A percentile compares a stretch with the other conserved stretches of the same genome.
Evolutionary conservation across 2,329 filamentous ascomycete species (phyloP).

Genomic region (Aspergillus bombycis): DNA sequence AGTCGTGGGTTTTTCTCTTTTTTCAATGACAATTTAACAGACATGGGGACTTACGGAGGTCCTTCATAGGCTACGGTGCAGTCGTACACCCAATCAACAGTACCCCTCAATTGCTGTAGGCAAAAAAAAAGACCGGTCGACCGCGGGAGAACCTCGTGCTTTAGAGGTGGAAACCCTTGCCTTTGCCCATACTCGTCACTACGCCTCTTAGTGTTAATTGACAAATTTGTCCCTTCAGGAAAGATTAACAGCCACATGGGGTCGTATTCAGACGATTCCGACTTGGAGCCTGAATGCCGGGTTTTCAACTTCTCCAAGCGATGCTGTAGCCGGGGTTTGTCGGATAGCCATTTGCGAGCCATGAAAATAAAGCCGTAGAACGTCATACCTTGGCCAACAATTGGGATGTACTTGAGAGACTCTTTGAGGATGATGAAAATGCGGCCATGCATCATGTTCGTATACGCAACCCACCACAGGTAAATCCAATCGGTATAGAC

Average conservation of each 20-base stretch:
- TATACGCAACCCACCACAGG: slow-evolving; percentile 69
- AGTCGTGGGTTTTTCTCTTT: neutral
- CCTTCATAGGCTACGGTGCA: slow-evolving; percentile 97
- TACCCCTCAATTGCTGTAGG: slow-evolving; percentile 60
- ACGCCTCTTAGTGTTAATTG: slow-evolving; percentile 56
- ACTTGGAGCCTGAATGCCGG: slow-evolving; percentile 52
- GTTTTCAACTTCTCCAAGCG: slow-evolving; percentile 61
- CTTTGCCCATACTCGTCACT: slow-evolving; percentile 63
- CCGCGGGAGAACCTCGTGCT: slow-evolving; percentile 62
- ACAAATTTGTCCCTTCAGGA: slow-evolving; percentile 67
- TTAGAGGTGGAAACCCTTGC: slow-evolving; percentile 59
- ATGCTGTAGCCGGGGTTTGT: slow-evolving; percentile 62
- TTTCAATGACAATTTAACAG: neutral
- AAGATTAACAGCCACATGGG: slow-evolving; percentile 71
- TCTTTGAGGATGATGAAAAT: slow-evolving; percentile 71
- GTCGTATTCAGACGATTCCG: slow-evolving; percentile 51
- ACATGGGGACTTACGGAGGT: slow-evolving; percentile 68
- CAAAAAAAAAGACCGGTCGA: slow-evolving; percentile 66
- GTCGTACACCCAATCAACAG: slow-evolving; percentile 67
- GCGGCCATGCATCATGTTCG: slow-evolving; percentile 66
- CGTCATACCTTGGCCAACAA: slow-evolving; percentile 65
- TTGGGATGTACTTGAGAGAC: slow-evolving; percentile 64
- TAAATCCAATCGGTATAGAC: slow-evolving; percentile 73
- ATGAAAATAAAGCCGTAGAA: slow-evolving; percentile 71
- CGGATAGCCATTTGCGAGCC: slow-evolving; percentile 63